Percentiles rank a stretch among this genome's conserved stretches.
Evolutionary conservation across 257 asterid species (phyloP).

Genomic region (Forsythia viridissima): DNA sequence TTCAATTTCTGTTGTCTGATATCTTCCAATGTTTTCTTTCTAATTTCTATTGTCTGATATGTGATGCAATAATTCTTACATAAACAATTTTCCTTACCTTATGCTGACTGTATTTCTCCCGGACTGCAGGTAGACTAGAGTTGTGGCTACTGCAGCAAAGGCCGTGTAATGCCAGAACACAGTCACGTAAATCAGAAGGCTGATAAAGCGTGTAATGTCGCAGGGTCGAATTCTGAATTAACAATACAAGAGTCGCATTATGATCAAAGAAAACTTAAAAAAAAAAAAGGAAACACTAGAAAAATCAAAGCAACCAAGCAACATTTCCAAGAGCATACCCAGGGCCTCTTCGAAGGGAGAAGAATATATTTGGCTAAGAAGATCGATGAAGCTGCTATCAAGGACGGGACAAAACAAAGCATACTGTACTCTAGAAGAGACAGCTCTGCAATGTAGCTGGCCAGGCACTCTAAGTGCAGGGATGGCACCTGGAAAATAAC

Average conservation of each 20-base stretch:
- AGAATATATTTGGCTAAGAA: constrained; percentile 53
- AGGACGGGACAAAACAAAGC: constrained; percentile 52
- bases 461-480: constrained; percentile 53
- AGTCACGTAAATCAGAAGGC: constrained; percentile 47
- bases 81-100: constrained; percentile 50
- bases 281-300: not conserved
- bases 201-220: constrained; percentile 44
- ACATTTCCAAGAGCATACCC: constrained; percentile 36
- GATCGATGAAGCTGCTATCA: constrained; percentile 54
- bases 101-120: constrained; percentile 95
- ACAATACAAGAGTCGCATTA: not conserved
- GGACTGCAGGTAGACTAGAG: constrained; percentile 75
- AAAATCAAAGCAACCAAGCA: not conserved
- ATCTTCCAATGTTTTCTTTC: not conserved
- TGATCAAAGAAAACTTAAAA: not conserved
- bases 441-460: constrained; percentile 55
- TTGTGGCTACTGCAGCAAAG: constrained; percentile 31
- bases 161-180: constrained; percentile 45
- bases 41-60: too few species aligned
- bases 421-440: constrained; percentile 47
- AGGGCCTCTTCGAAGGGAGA: constrained; percentile 38
- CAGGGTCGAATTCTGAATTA: constrained; percentile 44
- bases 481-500: constrained; percentile 25
- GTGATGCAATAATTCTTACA: not conserved
- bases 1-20: too few species aligned